Evolutionary conservation across 1,139 yeast species (phyloP), one percentile per base, ranked within the genome.

Genomic region (Chernovozyma sophiae-reginae): DNA sequence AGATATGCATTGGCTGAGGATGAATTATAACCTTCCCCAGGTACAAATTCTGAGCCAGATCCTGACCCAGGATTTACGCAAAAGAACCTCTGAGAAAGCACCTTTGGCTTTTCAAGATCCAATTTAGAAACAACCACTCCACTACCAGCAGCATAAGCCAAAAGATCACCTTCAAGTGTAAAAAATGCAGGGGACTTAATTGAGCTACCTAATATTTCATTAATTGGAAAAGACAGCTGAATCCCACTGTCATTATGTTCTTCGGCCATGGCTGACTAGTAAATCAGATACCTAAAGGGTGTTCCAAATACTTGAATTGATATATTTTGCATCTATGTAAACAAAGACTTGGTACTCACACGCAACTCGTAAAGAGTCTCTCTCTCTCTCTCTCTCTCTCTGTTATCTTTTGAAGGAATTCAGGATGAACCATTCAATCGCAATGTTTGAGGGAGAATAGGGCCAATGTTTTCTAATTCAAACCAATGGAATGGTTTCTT

Each of bases 141-240:
- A 5, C 85, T 84, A 34, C 86, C 79, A 3, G 84, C 84, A 2
- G 78, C 69, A 47, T 79, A 80, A 0, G 81, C 86, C 12, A 81
- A 48, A 4, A 60, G 40, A 42, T 69, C 59, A 11, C 60, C 70
- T 19, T 62, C 65, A 1, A 68, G 56, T 19, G 66, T 57, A 40
- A 77, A 62, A 32, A 71, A 65, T 29, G 51, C 50, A 6, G 58
- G 40, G 13, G 44, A 38, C 34, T 42, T 51, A 10, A 68, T 62
- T 1, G 72, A 62, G 2, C 64, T 56, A 4, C 71, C 72, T 4
- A 51, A 32, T 14, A 62, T 53, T 14, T 44, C 34, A 15, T 48
- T 47, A 18, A 63, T 48, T 11, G 30, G 16, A 12, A 25, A 14
- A 7, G 26, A 5, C 14, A 12, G 19, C n/a, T 17, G 31, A 14